Evolutionary conservation across 805 yeast species (phyloP).

Genomic region (Cyberlindnera xishuangbannaensis): DNA sequence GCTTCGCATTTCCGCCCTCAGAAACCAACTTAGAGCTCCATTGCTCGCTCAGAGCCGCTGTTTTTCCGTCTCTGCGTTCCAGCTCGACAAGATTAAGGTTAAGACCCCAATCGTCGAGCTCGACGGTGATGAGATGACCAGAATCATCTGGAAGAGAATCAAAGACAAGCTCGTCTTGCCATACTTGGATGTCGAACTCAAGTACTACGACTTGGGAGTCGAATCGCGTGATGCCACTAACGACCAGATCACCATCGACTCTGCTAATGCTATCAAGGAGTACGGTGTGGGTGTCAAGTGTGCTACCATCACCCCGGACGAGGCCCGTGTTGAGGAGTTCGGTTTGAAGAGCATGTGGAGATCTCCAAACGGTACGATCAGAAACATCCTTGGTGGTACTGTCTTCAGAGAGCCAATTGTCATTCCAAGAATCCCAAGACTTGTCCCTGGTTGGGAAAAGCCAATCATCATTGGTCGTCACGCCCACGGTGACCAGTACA

Average conservation of each 20-base stretch:
- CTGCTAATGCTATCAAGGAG: conserved; percentile 83
- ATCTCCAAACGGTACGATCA: conserved; percentile 94
- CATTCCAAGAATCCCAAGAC: conserved; percentile 80
- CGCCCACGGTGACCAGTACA: conserved; percentile 95
- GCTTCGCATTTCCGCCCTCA: conserved; percentile 18
- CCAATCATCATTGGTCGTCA: conserved; percentile 97
- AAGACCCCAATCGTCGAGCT: conserved; percentile 89
- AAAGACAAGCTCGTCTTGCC: conserved; percentile 83
- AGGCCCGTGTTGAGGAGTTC: conserved; percentile 90
- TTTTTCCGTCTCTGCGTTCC: conserved; percentile 19
- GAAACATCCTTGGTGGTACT: conserved; percentile 94
- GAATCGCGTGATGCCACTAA: conserved; percentile 84
- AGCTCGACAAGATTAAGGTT: conserved; percentile 58
- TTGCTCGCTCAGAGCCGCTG: conserved; percentile 13
- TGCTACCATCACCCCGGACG: conserved; percentile 98
- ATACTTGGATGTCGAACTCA: conserved; percentile 77
- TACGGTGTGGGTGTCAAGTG: conserved; percentile 94
- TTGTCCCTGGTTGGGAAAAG: conserved; percentile 88
- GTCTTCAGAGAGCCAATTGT: conserved; percentile 96
- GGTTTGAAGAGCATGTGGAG: conserved; percentile 93
- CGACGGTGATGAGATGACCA: conserved; percentile 98
- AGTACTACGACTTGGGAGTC: conserved; percentile 88
- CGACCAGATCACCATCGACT: conserved; percentile 83
- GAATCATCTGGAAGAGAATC: conserved; percentile 91
- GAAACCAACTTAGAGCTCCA: conserved; percentile 14